Conservation (phyloP, 306 rosid genomes). For the Calophaca sinica region DNA sequence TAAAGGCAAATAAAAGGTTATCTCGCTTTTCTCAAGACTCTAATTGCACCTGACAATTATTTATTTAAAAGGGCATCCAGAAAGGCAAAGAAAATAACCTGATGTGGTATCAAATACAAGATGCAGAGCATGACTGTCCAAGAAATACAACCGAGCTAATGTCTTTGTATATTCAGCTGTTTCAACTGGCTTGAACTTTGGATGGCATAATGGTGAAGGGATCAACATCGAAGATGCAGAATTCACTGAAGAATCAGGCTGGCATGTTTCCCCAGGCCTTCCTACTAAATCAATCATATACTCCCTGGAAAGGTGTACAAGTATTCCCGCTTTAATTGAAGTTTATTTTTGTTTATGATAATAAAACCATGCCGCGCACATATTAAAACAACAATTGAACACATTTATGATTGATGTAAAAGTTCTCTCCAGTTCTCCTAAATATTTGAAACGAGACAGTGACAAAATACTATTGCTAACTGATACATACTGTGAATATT, state of each 20-base stretch:
- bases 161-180: conserved; percentile 66
- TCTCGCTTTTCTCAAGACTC: conserved; percentile 5
- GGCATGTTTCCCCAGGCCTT: conserved; percentile 74
- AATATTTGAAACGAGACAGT: conserved; percentile 19
- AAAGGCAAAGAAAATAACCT: conserved; percentile 63
- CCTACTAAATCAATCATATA: conserved; percentile 85
- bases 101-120: conserved; percentile 71
- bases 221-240: conserved; percentile 81
- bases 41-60: neutral
- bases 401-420: conserved; percentile 2
- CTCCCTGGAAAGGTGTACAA: conserved; percentile 66
- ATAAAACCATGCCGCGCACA: conserved; percentile 13
- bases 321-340: conserved; percentile 29
- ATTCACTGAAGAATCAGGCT: conserved; percentile 88
- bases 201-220: conserved; percentile 90
- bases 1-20: conserved; percentile 27
- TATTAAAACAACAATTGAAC: conserved; percentile 18
- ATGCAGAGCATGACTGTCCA: conserved; percentile 71
- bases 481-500: neutral
- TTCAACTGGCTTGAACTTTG: conserved; percentile 78
- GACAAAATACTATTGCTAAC: neutral
- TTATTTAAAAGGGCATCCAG: conserved; percentile 21
- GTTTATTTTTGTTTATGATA: conserved; percentile 4
- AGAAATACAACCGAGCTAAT: conserved; percentile 81
- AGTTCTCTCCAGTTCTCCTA: neutral